Base-by-base conservation (phyloP, 805 yeast species). In the Yamadazyma phyllophila region DNA sequence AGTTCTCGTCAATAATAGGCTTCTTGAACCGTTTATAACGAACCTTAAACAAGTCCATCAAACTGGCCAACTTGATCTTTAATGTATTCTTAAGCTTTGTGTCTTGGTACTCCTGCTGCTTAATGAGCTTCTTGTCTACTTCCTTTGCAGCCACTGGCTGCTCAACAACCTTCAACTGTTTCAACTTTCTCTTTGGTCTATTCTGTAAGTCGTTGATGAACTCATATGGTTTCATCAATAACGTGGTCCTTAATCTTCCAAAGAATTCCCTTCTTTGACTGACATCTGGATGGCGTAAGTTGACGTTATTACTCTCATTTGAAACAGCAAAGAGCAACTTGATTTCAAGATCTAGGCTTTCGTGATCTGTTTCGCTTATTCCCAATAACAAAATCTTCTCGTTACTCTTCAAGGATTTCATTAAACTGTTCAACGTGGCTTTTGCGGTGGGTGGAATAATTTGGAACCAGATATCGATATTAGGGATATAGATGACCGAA, bases 11-110 rank as follows among this genome's bases (percentile, higher is more conserved):
- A 46, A 94, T 80, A 0, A 87, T 74, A 0, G 99, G 98, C 58
- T 91, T 94, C 57, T 83, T 85, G 71, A 94, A 94, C 45, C 96
- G 73, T 58, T 89, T 89, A 62, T 92, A 94, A 39, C 97, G 75
- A 47, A 73, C 81, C 61, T 91, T 90, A 71, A 92, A 86, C 16
- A 88, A 66, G 52, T 94, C 98, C 94, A 94, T 87, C 34, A 94
- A 67, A 0, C 88, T 91, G 5, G 96, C 83, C 26, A 94, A 72
- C 62, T 87, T 90, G 47, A 94, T 81, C 63, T 92, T 94, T 46
- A 94, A 68, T 12, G 87, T 74, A 61, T 92, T 92, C 61, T 90
- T 90, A 48, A 92, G 69, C 56, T 85, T 82, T 74, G 88, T 84
- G 61, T 94, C 97, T 46, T 76, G 74, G 46, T 81, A 81, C 40